Conservation (phyloP, 768 basidiomycete genomes). For the Lentinus tigrinus region DNA sequence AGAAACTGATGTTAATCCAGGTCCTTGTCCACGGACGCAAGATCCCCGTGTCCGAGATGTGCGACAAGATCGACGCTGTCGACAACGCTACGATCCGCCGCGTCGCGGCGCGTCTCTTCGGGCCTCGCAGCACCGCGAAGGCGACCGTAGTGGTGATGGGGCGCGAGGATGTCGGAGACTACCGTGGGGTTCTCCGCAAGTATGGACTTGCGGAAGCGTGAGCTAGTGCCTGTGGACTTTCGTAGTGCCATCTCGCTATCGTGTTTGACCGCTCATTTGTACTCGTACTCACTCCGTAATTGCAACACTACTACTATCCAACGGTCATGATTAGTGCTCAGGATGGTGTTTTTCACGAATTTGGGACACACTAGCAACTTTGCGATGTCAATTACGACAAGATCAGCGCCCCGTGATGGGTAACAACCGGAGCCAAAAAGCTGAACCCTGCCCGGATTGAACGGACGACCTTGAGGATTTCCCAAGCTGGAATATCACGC, state of each 20-base stretch:
- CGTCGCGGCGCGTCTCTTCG: slow-evolving; percentile 77
- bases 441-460: slow-evolving; percentile 10
- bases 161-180: slow-evolving; percentile 71
- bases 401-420: no score
- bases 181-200: slow-evolving; percentile 58
- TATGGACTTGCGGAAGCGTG: slow-evolving; percentile 55
- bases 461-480: slow-evolving; percentile 10
- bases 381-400: no score
- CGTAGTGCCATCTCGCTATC: neutral
- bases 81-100: slow-evolving; percentile 66
- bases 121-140: slow-evolving; percentile 56
- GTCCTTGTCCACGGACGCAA: slow-evolving; percentile 85
- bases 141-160: slow-evolving; percentile 87
- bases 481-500: slow-evolving; percentile 9
- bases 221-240: neutral
- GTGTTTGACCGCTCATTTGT: neutral
- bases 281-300: neutral
- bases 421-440: no score
- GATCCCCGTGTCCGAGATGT: slow-evolving; percentile 89
- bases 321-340: neutral
- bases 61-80: slow-evolving; percentile 77
- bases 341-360: no score
- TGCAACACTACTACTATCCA: neutral
- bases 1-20: slow-evolving; percentile 33
- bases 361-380: no score